Conservation (phyloP, 129 eudicot species). For the Pseudognaphalium luteoalbum region DNA sequence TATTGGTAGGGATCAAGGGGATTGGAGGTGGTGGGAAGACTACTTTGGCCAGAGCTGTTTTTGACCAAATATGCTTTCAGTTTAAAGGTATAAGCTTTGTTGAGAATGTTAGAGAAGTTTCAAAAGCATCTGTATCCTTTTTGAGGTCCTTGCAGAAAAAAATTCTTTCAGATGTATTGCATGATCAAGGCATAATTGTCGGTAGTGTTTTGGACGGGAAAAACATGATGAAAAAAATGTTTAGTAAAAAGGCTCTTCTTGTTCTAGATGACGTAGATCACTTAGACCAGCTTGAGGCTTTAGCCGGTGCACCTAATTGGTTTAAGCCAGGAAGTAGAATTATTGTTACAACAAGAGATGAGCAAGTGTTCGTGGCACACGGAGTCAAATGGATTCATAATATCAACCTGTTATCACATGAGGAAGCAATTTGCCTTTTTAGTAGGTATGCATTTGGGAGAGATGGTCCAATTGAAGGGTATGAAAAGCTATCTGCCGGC, state of each 20-base stretch:
- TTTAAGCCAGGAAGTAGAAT: slow-evolving; percentile 16
- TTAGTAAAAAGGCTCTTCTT: background rate
- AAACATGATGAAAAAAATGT: background rate
- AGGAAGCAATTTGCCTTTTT: slow-evolving; percentile 20
- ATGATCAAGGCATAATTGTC: background rate
- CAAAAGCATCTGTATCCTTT: background rate
- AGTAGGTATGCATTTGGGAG: slow-evolving; percentile 20
- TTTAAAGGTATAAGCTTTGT: background rate
- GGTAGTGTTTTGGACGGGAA: slow-evolving; percentile 15
- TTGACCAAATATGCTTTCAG: background rate
- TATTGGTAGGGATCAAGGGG: background rate
- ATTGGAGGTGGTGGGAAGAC: background rate
- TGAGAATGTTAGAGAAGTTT: background rate
- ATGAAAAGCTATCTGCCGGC: background rate
- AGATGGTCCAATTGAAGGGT: slow-evolving; percentile 2
- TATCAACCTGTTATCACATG: background rate
- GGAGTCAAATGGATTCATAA: background rate
- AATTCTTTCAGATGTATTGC: background rate
- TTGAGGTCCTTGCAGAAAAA: background rate
- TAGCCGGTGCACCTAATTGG: slow-evolving; percentile 19
- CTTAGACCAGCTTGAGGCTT: slow-evolving; percentile 14
- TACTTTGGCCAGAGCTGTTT: background rate
- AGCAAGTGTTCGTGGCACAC: slow-evolving; percentile 3
- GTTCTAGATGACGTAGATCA: background rate
- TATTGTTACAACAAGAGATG: slow-evolving; percentile 21